A percentile compares a stretch with the other conserved stretches of the same genome.
Conservation (phyloP, 768 basidiomycete species). For the Fistulinella prunicolor region DNA sequence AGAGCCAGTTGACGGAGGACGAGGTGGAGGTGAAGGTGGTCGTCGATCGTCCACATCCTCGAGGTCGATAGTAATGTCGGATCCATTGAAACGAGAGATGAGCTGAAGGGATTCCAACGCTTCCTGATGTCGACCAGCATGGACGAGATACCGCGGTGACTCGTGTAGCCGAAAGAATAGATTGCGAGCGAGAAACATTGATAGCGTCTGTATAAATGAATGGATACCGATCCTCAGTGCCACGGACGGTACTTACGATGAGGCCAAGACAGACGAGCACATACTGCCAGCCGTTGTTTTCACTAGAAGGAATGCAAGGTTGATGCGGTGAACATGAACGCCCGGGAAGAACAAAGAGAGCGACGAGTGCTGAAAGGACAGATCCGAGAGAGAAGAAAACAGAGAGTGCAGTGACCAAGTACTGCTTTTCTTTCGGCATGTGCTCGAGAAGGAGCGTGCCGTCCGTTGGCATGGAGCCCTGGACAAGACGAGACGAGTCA, state of each 20-base stretch:
- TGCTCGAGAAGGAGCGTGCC: constrained; percentile 91
- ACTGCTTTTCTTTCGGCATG: constrained; percentile 87
- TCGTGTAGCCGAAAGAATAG: constrained; percentile 91
- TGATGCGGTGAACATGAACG: constrained; percentile 56
- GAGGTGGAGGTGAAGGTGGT: constrained; percentile 21
- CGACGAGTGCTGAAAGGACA: constrained; percentile 79
- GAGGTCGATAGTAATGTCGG: constrained; percentile 59
- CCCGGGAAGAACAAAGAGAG: constrained; percentile 73
- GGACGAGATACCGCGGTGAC: constrained; percentile 90
- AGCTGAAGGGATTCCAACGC: constrained; percentile 79
- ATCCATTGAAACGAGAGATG: constrained; percentile 86
- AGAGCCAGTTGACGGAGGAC: constrained; percentile 13
- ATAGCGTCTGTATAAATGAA: constrained; percentile 58
- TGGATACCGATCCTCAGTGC: constrained; percentile 1
- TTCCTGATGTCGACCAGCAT: constrained; percentile 80
- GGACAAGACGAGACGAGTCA: background rate
- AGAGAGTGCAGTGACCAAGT: constrained; percentile 87
- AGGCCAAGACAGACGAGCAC: constrained; percentile 74
- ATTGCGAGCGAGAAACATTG: constrained; percentile 86
- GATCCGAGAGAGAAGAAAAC: constrained; percentile 96
- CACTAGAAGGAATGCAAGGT: constrained; percentile 60
- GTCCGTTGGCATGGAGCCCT: constrained; percentile 97
- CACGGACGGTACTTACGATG: constrained; percentile 59
- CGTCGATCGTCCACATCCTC: constrained; percentile 62
- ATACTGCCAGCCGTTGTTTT: constrained; percentile 90